Percentiles rank a stretch among this genome's conserved stretches.
phyloP scores from a whole-genome alignment of 148 eudicot species.

The Salicornia ramosissima region DNA sequence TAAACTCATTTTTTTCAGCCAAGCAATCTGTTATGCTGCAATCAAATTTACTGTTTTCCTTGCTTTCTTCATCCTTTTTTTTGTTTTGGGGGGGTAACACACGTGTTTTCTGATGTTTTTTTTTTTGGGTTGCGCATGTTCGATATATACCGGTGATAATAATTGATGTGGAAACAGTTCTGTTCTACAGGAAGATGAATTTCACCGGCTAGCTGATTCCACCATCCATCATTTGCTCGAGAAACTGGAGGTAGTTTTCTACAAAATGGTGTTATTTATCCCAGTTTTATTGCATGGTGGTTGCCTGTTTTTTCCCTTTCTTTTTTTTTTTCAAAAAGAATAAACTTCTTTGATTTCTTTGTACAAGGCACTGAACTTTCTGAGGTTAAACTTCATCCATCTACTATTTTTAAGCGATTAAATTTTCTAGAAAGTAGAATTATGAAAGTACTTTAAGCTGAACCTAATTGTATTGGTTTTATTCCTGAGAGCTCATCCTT shows the following conservation, averaged over 20 bases:
- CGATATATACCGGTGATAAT: no score
- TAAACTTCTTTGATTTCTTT: neutral
- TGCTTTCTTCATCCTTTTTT: no score
- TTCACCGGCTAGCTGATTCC: constrained; percentile 71
- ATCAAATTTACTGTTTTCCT: neutral
- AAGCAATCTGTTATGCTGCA: neutral
- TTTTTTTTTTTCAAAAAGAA: no score
- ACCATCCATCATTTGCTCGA: constrained; percentile 83
- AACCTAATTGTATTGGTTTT: no score
- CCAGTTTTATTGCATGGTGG: no score
- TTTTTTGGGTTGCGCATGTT: no score
- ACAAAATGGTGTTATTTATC: neutral
- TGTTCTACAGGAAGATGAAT: constrained; percentile 78
- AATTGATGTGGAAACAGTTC: constrained; percentile 55
- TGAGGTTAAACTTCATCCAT: neutral
- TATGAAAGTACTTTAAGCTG: no score
- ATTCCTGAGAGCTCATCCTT: no score
- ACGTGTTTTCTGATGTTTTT: no score
- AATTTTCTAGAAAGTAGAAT: neutral
- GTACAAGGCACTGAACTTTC: neutral
- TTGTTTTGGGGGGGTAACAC: no score
- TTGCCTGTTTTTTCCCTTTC: no score
- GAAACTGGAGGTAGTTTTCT: constrained; percentile 65
- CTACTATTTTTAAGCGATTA: neutral
- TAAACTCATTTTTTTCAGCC: no score